Evolutionary conservation across 2,329 filamentous ascomycete species (phyloP).

Genomic region (Elsinoe batatas): DNA sequence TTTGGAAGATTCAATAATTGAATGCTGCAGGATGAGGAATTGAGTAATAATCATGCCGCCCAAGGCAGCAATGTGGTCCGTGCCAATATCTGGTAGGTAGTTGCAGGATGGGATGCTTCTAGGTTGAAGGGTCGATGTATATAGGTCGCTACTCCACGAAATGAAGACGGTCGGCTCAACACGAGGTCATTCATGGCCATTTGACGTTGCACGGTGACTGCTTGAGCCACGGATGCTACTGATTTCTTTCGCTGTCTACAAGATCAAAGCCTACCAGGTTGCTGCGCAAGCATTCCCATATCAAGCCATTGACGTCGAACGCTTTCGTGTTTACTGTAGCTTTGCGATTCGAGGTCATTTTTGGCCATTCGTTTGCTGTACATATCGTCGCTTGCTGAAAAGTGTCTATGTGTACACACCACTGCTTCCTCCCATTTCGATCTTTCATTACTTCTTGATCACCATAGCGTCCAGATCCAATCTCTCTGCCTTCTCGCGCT

Average conservation of each 20-base stretch:
- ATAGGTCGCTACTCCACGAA: background rate
- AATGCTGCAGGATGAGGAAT: background rate
- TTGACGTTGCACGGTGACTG: too few relatives aligned
- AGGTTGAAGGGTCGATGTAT: too few relatives aligned
- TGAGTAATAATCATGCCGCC: background rate
- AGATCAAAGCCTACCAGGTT: background rate
- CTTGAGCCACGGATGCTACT: background rate
- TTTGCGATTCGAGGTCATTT: background rate
- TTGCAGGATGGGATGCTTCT: too few relatives aligned
- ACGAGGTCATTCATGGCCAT: too few relatives aligned
- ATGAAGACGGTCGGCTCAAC: too few relatives aligned
- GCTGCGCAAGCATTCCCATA: background rate
- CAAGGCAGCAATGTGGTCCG: background rate
- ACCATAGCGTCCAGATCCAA: constrained; percentile 59
- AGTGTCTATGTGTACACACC: constrained; percentile 11
- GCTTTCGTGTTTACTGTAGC: background rate
- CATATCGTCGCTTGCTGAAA: constrained; percentile 7
- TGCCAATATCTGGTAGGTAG: background rate
- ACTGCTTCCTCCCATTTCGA: background rate
- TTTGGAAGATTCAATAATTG: too few relatives aligned
- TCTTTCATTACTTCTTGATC: constrained; percentile 31
- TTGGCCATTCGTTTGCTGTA: constrained; percentile 3
- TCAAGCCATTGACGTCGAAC: background rate
- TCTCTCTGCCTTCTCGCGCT: constrained; percentile 57
- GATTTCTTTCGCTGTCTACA: constrained; percentile 3